phyloP scores from a whole-genome alignment of 805 yeast species.

The Barnettozyma sp. region DNA sequence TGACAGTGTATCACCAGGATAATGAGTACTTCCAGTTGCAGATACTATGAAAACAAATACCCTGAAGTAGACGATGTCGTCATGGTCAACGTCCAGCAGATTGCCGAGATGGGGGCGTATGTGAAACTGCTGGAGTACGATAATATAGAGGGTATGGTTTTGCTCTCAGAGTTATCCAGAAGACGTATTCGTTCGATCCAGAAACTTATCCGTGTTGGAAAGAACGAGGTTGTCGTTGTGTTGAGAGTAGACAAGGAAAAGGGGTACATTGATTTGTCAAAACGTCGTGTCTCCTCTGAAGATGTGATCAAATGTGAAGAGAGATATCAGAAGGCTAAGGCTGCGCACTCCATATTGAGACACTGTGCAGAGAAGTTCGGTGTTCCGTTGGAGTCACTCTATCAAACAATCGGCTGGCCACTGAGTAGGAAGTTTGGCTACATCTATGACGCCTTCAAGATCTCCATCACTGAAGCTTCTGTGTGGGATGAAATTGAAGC shows the following conservation, averaged over 20 bases:
- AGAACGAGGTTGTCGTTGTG: slow-evolving; percentile 96
- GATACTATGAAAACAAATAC: slow-evolving; percentile 96
- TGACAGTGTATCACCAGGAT: neutral
- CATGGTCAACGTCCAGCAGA: slow-evolving; percentile 97
- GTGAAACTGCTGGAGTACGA: slow-evolving; percentile 94
- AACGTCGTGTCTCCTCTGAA: slow-evolving; percentile 96
- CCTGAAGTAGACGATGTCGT: slow-evolving; percentile 99
- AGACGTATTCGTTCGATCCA: slow-evolving; percentile 98
- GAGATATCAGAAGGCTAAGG: slow-evolving; percentile 91
- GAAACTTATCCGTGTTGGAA: slow-evolving; percentile 94
- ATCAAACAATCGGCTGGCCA: slow-evolving; percentile 95
- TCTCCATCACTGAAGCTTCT: slow-evolving; percentile 82
- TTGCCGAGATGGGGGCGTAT: slow-evolving; percentile 99
- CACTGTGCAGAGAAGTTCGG: slow-evolving; percentile 97
- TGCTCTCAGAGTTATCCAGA: slow-evolving; percentile 91
- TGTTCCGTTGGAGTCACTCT: slow-evolving; percentile 76
- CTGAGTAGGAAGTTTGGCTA: slow-evolving; percentile 92
- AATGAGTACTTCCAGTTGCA: slow-evolving; percentile 86
- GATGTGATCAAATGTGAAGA: slow-evolving; percentile 97
- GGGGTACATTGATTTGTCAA: slow-evolving; percentile 95
- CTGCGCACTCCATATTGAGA: slow-evolving; percentile 96
- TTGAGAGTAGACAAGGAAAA: slow-evolving; percentile 97
- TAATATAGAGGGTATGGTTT: slow-evolving; percentile 97
- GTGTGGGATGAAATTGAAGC: slow-evolving; percentile 77
- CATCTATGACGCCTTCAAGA: slow-evolving; percentile 94